phyloP scores from a whole-genome alignment of 768 basidiomycete species.

The Melanogaster broomeanus region DNA sequence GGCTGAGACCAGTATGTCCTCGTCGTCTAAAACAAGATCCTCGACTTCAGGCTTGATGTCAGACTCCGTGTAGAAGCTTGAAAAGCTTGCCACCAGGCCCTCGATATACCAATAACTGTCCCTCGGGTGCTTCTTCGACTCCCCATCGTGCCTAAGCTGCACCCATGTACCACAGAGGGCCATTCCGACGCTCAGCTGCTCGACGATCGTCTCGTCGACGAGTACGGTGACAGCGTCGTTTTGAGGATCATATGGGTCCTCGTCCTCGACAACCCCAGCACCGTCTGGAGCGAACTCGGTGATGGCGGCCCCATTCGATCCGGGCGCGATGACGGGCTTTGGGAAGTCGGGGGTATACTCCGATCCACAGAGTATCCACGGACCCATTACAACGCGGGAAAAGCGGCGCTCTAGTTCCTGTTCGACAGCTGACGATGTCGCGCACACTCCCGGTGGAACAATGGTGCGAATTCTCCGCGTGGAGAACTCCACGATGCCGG shows the following conservation, averaged over 20 bases:
- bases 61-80: slow-evolving; percentile 47
- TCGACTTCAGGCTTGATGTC: slow-evolving; percentile 1
- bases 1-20: too few relatives aligned
- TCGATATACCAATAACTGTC: slow-evolving; percentile 60
- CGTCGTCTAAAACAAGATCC: neutral
- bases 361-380: slow-evolving; percentile 43
- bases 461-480: slow-evolving; percentile 57
- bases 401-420: slow-evolving; percentile 42
- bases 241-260: slow-evolving; percentile 39
- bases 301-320: slow-evolving; percentile 29
- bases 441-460: slow-evolving; percentile 31
- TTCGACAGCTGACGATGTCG: slow-evolving; percentile 36
- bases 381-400: slow-evolving; percentile 49
- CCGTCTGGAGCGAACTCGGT: slow-evolving; percentile 6
- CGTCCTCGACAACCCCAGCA: neutral
- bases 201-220: slow-evolving; percentile 18
- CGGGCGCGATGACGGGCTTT: slow-evolving; percentile 32
- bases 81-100: slow-evolving; percentile 46
- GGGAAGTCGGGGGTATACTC: slow-evolving; percentile 39
- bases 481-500: slow-evolving; percentile 65
- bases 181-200: slow-evolving; percentile 27
- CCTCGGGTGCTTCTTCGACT: slow-evolving; percentile 1
- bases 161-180: slow-evolving; percentile 39
- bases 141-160: slow-evolving; percentile 24
- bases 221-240: slow-evolving; percentile 30